Base-by-base conservation (phyloP, 768 basidiomycete genomes). In the Pulveroboletus sp. region DNA sequence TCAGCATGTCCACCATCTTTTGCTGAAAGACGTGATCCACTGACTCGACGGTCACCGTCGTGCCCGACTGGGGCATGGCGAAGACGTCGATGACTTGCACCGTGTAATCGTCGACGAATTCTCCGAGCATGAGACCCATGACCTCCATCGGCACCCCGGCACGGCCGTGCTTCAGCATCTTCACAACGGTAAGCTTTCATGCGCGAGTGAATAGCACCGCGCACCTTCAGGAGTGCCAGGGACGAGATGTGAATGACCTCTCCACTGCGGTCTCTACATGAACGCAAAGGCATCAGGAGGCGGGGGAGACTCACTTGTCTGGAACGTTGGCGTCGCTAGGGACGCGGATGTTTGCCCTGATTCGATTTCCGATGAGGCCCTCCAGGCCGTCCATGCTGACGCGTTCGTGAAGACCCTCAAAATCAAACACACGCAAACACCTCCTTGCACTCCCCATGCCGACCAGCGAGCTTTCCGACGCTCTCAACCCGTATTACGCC, bases 101-200 rank as follows among this genome's bases (percentile, higher is more conserved):
- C 5, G 87, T 88, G 75, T 95, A 95, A 65, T 98, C 96, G 74
- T 99, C 96, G 40, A 98, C 91, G 59, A 98, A 98, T 68, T 96
- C 93, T 13, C 95, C 94, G 20, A 98, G 78, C 91, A 97, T 94
- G 32, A 93, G 81, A 53, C 91, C 90, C 95, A 99, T 98, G 57
- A 98, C 95, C 73, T 99, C 96, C 89, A 98, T 93, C 9, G 96
- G 96, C 23, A 99, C 96, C 51, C 95, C 96, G 34, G 96, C 94
- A 45, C 96, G 86, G 19, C 96, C 96, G 63, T 99, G 96, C 71
- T 99, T 99, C 53, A 99, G 74, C 96, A 99, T 99, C 94, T 99
- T 58, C 26, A 17, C 12, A 30, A n/a, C 41, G 34, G 51, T 49
- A 43, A 53, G 38, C 46, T 14, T 40, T 52, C 22, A 32, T 31